Conservation (phyloP, 2,329 filamentous ascomycete species). For the Stagonosporopsis cucurbitacearum region DNA sequence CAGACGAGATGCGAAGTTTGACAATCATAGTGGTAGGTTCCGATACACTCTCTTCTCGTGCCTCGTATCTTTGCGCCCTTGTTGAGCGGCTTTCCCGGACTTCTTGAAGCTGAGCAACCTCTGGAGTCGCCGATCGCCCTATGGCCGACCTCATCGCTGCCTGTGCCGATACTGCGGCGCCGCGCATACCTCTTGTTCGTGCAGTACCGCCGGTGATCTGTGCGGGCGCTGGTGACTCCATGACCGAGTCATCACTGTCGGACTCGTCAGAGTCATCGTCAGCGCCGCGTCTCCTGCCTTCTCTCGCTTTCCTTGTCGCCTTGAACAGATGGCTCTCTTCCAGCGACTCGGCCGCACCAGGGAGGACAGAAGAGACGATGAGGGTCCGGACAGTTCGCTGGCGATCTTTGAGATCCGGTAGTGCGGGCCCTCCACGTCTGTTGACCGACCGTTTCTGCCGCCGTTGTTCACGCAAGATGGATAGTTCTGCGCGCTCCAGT, state of each 20-base stretch:
- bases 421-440: constrained; percentile 84
- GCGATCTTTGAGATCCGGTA: constrained; percentile 95
- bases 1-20: constrained; percentile 74
- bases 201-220: constrained; percentile 77
- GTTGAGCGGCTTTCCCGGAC: constrained; percentile 77
- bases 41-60: constrained; percentile 77
- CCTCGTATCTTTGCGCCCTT: constrained; percentile 64
- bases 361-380: constrained; percentile 89
- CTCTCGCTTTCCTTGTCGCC: constrained; percentile 52
- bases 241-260: constrained; percentile 85
- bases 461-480: constrained; percentile 90
- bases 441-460: constrained; percentile 96
- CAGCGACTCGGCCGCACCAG: constrained; percentile 78
- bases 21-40: constrained; percentile 71
- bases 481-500: constrained; percentile 87
- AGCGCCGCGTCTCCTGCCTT: constrained; percentile 63
- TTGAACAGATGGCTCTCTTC: constrained; percentile 91
- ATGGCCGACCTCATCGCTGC: constrained; percentile 80
- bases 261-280: constrained; percentile 88
- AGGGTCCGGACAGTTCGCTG: constrained; percentile 92
- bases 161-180: constrained; percentile 84
- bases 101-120: constrained; percentile 71
- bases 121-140: constrained; percentile 87
- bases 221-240: constrained; percentile 80
- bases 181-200: constrained; percentile 85